Percentiles rank a stretch among this genome's conserved stretches.
Conservation (phyloP, 495 filamentous ascomycete genomes). For the Aspergillus avenaceus region DNA sequence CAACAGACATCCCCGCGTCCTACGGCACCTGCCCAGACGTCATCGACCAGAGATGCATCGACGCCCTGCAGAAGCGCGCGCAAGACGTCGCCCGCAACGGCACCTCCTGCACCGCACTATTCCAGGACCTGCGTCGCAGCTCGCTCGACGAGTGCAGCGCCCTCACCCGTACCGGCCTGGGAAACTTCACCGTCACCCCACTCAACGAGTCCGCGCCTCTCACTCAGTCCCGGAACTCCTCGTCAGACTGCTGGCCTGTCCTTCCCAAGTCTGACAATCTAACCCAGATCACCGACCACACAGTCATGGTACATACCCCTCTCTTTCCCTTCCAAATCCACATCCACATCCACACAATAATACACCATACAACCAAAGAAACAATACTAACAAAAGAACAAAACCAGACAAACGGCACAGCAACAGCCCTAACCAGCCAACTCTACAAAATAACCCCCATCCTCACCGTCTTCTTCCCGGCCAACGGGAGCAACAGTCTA, state of each 20-base stretch:
- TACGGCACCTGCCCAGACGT: conserved; percentile 15
- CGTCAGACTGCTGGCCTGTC: conserved; percentile 13
- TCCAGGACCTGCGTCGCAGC: background rate
- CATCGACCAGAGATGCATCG: conserved; percentile 12
- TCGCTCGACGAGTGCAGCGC: conserved; percentile 6
- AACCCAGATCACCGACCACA: conserved; percentile 3
- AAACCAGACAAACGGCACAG: conserved; percentile 11
- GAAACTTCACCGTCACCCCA: conserved; percentile 7
- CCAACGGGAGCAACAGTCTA: no score
- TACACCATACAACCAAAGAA: no score
- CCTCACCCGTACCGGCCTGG: conserved; percentile 1
- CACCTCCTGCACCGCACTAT: conserved; percentile 1
- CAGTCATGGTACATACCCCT: background rate
- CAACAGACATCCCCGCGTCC: conserved; percentile 3
- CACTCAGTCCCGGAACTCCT: conserved; percentile 1
- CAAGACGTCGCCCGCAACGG: background rate
- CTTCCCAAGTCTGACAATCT: conserved; percentile 8
- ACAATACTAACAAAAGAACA: no score
- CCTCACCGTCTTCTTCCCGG: conserved; percentile 13
- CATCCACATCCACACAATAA: background rate
- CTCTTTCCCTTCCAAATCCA: background rate
- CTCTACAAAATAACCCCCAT: conserved; percentile 12
- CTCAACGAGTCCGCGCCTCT: conserved; percentile 2
- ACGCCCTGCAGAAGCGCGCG: conserved; percentile 4
- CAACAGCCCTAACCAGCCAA: background rate